Evolutionary conservation across 306 rosid genomes (phyloP), one percentile per base, ranked within the genome.

Genomic region (Castanospermum australe): DNA sequence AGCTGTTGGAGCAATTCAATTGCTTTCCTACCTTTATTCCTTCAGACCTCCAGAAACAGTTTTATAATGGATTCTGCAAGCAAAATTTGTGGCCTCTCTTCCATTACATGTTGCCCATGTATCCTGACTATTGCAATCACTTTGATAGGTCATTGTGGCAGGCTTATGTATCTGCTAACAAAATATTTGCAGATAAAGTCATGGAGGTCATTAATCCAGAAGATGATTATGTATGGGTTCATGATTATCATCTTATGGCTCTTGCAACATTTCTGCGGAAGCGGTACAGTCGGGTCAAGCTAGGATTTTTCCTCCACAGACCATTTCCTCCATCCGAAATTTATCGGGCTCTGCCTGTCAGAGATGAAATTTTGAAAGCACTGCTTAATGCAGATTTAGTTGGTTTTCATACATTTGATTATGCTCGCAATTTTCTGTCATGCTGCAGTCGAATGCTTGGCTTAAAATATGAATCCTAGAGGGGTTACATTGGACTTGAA

Each of bases 211-310:
- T 88, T 61, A 88, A 84, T 81, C 84, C 87, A 4, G 89, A 86
- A 77, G 80, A 78, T 47, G 94, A 92, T 57, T 86, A 71, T 70
- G 90, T 90, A 6, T 90, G 94, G 94, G 87, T 92, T 86, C 93
- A 92, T 75, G 93, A 92, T 75, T 92, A 92, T 66, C 97, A 92
- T 79, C 93, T 90, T 38, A 87, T 92, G 97, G 83, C 88, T 72
- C 80, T 90, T 28, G 87, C 93, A 48, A 87, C 92, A 12, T 88
- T 92, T 81, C 71, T 90, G 73, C 76, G 92, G 52, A 84, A 81
- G 80, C 79, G 81, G 17, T 87, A 75, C 47, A 35, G 38, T 24
- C 75, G 87, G 41, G 86, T 87, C 42, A 92, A 86, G 84, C 86
- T 88, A 20, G 94, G 94, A 21, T 90, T 87, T 61, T 90, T 90